A percentile compares a stretch with the other conserved stretches of the same genome.
Conservation (phyloP, 2,329 filamentous ascomycete species). For the Esteya vermicola region DNA sequence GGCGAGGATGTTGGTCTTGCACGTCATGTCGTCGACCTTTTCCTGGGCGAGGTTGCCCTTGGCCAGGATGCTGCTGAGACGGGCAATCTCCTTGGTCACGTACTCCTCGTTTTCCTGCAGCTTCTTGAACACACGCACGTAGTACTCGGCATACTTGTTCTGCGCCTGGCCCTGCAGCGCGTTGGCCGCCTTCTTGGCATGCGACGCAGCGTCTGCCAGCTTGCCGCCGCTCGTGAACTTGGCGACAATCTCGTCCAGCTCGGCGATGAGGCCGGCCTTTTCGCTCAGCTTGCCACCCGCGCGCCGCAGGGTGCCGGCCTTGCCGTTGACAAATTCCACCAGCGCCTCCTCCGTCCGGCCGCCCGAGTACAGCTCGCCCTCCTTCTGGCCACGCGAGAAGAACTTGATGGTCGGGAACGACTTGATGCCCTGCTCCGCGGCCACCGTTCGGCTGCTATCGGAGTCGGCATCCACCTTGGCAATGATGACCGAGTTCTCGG, state of each 20-base stretch:
- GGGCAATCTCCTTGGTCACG: conserved; percentile 70
- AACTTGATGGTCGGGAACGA: conserved; percentile 97
- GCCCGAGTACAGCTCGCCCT: conserved; percentile 56
- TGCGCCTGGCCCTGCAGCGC: conserved; percentile 46
- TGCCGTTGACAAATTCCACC: conserved; percentile 70
- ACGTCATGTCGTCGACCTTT: conserved; percentile 80
- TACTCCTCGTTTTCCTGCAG: conserved; percentile 62
- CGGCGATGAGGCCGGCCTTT: conserved; percentile 67
- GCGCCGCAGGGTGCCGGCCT: conserved; percentile 75
- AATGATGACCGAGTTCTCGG: conserved; percentile 66
- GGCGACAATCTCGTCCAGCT: conserved; percentile 60
- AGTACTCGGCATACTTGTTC: conserved; percentile 83
- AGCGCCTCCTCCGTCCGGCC: conserved; percentile 66
- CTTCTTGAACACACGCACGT: conserved; percentile 83
- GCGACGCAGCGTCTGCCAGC: conserved; percentile 49
- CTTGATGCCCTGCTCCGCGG: conserved; percentile 60
- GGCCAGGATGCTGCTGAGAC: conserved; percentile 64
- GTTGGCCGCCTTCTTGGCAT: conserved; percentile 58
- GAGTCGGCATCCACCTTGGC: conserved; percentile 94
- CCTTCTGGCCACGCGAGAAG: conserved; percentile 74
- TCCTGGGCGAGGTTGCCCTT: conserved; percentile 75
- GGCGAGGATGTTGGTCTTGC: conserved; percentile 75
- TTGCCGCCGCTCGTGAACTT: conserved; percentile 52
- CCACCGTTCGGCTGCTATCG: conserved; percentile 62
- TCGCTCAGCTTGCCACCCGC: conserved; percentile 67